phyloP scores from a whole-genome alignment of 495 filamentous ascomycete species.

The Annulohypoxylon nitens region DNA sequence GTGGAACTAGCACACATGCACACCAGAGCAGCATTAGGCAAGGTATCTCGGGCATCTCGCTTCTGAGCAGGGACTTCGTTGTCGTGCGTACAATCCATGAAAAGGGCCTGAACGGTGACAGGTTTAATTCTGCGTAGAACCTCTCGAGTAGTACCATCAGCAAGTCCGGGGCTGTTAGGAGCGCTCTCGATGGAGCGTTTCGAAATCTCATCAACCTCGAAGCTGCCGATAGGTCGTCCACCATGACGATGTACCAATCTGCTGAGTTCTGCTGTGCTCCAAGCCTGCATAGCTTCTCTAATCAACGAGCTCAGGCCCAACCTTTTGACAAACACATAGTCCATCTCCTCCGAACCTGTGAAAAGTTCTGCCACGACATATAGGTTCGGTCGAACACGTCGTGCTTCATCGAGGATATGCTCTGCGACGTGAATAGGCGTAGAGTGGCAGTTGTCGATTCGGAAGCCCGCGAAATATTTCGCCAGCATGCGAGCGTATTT shows the following conservation, averaged over 20 bases:
- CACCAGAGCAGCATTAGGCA: slow-evolving; percentile 95
- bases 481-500: slow-evolving; percentile 93
- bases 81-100: slow-evolving; percentile 99
- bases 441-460: slow-evolving; percentile 98
- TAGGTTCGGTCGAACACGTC: slow-evolving; percentile 86
- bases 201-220: slow-evolving; percentile 79
- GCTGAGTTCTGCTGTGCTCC: slow-evolving; percentile 93
- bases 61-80: slow-evolving; percentile 98
- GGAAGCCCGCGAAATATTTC: slow-evolving; percentile 94
- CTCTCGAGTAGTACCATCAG: slow-evolving; percentile 59
- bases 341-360: slow-evolving; percentile 93
- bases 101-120: slow-evolving; percentile 89
- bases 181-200: slow-evolving; percentile 46
- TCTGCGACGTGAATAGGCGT: slow-evolving; percentile 94
- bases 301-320: slow-evolving; percentile 91
- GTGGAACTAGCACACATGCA: slow-evolving; percentile 94
- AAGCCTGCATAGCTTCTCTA: slow-evolving; percentile 97
- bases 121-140: slow-evolving; percentile 79
- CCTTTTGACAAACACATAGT: slow-evolving; percentile 93
- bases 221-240: slow-evolving; percentile 94
- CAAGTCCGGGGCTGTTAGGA: slow-evolving; percentile 42
- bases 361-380: slow-evolving; percentile 97
- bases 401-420: slow-evolving; percentile 91
- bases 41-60: slow-evolving; percentile 90
- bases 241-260: slow-evolving; percentile 94